A percentile compares a stretch with the other conserved stretches of the same genome.
Evolutionary conservation across 1,139 yeast genomes (phyloP).

Genomic region (Keqinozyma sinolaborantium): DNA sequence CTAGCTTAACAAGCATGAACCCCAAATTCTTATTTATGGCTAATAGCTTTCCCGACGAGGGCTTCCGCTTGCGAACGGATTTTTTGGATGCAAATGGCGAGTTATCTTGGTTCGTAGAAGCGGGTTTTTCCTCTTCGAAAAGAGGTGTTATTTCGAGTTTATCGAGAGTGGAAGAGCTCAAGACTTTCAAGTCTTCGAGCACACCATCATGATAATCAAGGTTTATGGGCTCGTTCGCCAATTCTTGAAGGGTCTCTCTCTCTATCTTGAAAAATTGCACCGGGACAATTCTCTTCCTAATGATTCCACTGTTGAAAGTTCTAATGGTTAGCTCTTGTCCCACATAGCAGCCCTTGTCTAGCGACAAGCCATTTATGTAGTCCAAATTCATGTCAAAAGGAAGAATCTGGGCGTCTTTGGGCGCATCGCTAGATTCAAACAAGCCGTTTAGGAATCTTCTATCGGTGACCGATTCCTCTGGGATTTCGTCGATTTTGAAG

Average conservation of each 20-base stretch:
- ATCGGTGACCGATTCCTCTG: constrained; percentile 31
- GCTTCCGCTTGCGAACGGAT: constrained; percentile 29
- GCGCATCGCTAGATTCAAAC: constrained; percentile 56
- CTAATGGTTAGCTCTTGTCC: constrained; percentile 95
- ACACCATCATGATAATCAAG: constrained; percentile 15
- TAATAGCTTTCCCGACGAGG: constrained; percentile 58
- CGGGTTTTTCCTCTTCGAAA: constrained; percentile 10
- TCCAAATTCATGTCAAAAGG: constrained; percentile 89
- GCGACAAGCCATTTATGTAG: constrained; percentile 75
- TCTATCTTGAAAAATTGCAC: constrained; percentile 45
- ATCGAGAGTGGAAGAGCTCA: constrained; percentile 16
- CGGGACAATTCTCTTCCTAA: constrained; percentile 80
- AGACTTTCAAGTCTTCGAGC: constrained; percentile 12
- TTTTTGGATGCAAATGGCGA: constrained; percentile 16
- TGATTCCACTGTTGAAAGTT: constrained; percentile 77
- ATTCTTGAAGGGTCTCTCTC: constrained; percentile 11
- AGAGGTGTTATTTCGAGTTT: constrained; percentile 23
- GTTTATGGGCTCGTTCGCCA: constrained; percentile 11
- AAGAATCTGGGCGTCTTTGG: constrained; percentile 43
- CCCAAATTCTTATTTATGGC: constrained; percentile 61
- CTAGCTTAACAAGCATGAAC: constrained; percentile 54
- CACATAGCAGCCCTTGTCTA: constrained; percentile 90
- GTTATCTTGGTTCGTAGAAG: constrained; percentile 1
- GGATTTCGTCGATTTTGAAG: constrained; percentile 16
- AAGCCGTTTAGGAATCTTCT: constrained; percentile 61